Evolutionary conservation across 2,329 filamentous ascomycete species (phyloP), one percentile per base, ranked within the genome.

Genomic region (Exophiala sp.): DNA sequence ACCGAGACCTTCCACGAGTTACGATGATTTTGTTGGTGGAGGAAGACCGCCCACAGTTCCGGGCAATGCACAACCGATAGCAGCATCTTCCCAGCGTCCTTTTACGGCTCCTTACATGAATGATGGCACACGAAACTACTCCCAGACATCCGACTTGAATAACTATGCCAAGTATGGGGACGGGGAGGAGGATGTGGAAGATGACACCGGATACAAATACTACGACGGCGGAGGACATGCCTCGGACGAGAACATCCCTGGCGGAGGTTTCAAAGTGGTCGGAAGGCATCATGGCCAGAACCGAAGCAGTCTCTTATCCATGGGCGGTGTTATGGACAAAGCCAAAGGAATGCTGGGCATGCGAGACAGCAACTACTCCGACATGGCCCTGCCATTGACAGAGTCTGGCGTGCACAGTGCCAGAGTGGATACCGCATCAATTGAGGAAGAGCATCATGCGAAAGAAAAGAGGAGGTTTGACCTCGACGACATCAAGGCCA

Each of bases 331-430:
- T 57, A 77, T 96, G 66, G 94, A 91, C 41, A 86, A 82, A 66
- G 87, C 92, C 39, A 97, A 95, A 77, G 91, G 88, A 69, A 90
- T 88, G 79, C 75, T 99, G 57, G 92, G 94, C 49, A 91, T 96
- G 85, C 87, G 84, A 8, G 81, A 88, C 63, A 60, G 51, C 56
- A 82, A 86, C 59, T 97, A 99, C 72, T 96, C 92, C 33, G 94
- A 97, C 73, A 99, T 99, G 94, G 92, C 99, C 69, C 78, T 99
- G 50, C 94, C 94, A 11, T 78, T 99, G 71, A 97, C 92, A 4
- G 90, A 97, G 69, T 75, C 86, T 43, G 82, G 78, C 49, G 80
- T 78, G 44, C 75, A 78, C 63, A 73, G 74, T 61, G 67, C 71
- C 44, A 71, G 73, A 65, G 65, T 77, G 50, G 74, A 75, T 61